phyloP scores from a whole-genome alignment of 176 grass and related monocot genomes.

The Zizania latifolia region DNA sequence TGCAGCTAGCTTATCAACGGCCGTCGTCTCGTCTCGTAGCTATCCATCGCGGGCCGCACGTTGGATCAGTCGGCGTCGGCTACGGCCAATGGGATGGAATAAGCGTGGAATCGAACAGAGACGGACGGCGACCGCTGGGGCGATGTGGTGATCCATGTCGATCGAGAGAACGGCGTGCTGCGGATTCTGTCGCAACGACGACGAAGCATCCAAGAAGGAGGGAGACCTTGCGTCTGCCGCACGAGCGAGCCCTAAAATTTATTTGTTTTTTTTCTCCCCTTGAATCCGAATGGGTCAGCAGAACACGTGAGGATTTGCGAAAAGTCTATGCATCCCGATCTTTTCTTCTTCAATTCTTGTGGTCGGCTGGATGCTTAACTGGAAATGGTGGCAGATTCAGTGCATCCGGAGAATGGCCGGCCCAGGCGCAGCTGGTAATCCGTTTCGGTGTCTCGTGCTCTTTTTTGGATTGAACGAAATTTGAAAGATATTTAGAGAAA shows the following conservation, averaged over 20 bases:
- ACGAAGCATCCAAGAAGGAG: constrained; percentile 32
- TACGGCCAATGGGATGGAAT: too few relatives aligned
- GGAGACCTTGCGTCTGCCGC: not conserved
- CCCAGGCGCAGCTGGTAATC: not conserved
- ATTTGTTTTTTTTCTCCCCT: not conserved
- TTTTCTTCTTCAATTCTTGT: too few relatives aligned
- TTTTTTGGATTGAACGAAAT: too few relatives aligned
- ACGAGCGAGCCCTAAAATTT: not conserved
- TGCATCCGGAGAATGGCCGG: not conserved
- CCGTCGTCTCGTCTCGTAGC: not conserved
- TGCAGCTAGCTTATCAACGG: not conserved
- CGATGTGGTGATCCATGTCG: too few relatives aligned
- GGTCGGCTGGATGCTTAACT: too few relatives aligned
- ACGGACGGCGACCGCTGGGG: not conserved
- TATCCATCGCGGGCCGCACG: not conserved
- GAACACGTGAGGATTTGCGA: constrained; percentile 26
- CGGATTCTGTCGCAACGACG: not conserved
- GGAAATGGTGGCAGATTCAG: constrained; percentile 23
- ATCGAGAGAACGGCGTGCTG: too few relatives aligned
- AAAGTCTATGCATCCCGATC: constrained; percentile 10
- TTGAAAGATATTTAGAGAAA: too few relatives aligned
- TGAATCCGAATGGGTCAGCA: constrained; percentile 35
- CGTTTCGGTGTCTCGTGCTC: not conserved
- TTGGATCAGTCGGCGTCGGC: too few relatives aligned
- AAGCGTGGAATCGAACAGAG: not conserved